Percentiles rank a stretch among this genome's conserved stretches.
Evolutionary conservation across 345 rosid genomes (phyloP).

Genomic region (Sonneratia alba): DNA sequence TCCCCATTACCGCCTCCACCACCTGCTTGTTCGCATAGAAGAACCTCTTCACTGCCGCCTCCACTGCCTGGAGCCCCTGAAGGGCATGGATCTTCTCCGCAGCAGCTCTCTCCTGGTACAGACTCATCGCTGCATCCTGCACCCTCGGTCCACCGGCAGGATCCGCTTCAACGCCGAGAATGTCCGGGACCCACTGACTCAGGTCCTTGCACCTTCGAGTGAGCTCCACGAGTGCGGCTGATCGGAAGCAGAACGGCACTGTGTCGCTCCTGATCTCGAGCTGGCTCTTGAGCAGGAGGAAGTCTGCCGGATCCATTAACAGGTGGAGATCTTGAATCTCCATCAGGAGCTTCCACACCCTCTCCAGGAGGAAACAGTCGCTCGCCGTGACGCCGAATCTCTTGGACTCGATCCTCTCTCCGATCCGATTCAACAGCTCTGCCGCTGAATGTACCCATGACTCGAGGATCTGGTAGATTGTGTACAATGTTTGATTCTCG

Average conservation of each 20-base stretch:
- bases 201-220: conserved; percentile 52
- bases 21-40: conserved; percentile 61
- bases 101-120: conserved; percentile 48
- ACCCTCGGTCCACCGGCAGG: conserved; percentile 87
- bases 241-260: conserved; percentile 48
- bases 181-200: conserved; percentile 59
- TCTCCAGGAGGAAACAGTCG: conserved; percentile 28
- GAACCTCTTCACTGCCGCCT: conserved; percentile 68
- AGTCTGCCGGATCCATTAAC: conserved; percentile 37
- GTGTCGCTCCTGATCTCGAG: conserved; percentile 18
- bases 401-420: conserved; percentile 14
- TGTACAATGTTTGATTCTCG: conserved; percentile 61
- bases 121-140: conserved; percentile 84
- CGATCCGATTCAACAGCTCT: conserved; percentile 40
- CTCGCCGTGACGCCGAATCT: conserved; percentile 17
- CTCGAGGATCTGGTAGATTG: conserved; percentile 71
- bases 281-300: conserved; percentile 28
- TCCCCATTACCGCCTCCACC: conserved; percentile 70
- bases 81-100: conserved; percentile 48
- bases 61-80: conserved; percentile 70
- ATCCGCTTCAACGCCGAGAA: conserved; percentile 76
- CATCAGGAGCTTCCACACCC: conserved; percentile 30
- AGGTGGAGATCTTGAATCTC: conserved; percentile 32
- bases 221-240: conserved; percentile 53
- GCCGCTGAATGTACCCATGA: conserved; percentile 62